Conservation (phyloP, 345 rosid species). For the Streptanthus diversifolius region DNA sequence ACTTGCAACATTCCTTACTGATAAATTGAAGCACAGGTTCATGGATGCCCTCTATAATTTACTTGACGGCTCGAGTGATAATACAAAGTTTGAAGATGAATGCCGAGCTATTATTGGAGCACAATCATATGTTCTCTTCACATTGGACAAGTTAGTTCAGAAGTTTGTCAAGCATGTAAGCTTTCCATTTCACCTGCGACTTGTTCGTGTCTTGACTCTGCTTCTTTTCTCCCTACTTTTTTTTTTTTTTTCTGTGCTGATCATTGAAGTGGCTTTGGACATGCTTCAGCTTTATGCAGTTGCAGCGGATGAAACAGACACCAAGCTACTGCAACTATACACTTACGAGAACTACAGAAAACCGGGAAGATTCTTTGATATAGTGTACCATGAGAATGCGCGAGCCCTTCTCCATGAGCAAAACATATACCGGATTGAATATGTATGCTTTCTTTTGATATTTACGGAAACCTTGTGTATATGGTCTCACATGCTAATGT, state of each 20-base stretch:
- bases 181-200: constrained; percentile 7
- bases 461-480: neutral
- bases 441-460: constrained; percentile 50
- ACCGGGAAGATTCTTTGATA: constrained; percentile 63
- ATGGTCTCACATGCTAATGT: constrained; percentile 11
- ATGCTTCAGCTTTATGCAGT: constrained; percentile 72
- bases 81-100: constrained; percentile 94
- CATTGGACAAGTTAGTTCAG: constrained; percentile 88
- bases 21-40: constrained; percentile 48
- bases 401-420: constrained; percentile 85
- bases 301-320: constrained; percentile 88
- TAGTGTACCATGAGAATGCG: constrained; percentile 81
- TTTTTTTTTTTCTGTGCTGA: neutral
- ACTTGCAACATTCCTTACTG: neutral
- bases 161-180: constrained; percentile 91
- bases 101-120: constrained; percentile 96
- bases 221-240: constrained; percentile 2
- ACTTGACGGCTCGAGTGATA: constrained; percentile 89
- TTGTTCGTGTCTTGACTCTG: neutral
- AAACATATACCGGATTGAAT: constrained; percentile 84
- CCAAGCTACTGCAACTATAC: constrained; percentile 80
- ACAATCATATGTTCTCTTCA: constrained; percentile 88
- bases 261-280: constrained; percentile 10
- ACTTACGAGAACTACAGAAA: constrained; percentile 79
- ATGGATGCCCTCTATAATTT: constrained; percentile 85